These are phyloP conservation scores for Phlebopus sp. DNA, from an alignment of 1,284 basidiomycete species.

Conservation along the genomic window DNA sequence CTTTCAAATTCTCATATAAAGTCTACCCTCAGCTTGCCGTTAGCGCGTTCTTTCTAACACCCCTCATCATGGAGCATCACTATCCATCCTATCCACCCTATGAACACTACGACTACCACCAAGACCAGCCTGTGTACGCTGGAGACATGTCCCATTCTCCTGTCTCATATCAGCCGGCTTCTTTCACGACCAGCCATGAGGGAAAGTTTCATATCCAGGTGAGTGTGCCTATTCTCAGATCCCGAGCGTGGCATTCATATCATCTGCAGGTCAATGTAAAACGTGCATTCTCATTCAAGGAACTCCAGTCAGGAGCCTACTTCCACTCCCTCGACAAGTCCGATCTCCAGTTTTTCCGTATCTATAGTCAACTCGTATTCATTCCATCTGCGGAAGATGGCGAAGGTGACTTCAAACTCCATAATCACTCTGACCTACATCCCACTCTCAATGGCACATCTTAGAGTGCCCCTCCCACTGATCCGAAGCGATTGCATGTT, in stretches of 20 bases:
- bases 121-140: neutral
- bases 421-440: conserved; percentile 8
- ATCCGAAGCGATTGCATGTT: conserved; percentile 1
- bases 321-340: conserved; percentile 30
- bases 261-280: conserved; percentile 27
- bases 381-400: conserved; percentile 24
- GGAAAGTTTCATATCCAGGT: conserved; percentile 27
- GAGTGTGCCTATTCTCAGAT: neutral
- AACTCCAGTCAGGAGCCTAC: conserved; percentile 34
- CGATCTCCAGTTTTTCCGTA: conserved; percentile 31
- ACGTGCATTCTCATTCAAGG: conserved; percentile 33
- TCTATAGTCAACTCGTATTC: conserved; percentile 32
- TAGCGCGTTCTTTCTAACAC: conserved; percentile 7
- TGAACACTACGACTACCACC: conserved; percentile 4
- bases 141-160: conserved; percentile 3
- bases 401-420: conserved; percentile 17
- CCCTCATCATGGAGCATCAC: conserved; percentile 15
- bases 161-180: neutral
- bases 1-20: conserved; percentile 28
- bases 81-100: neutral
- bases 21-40: conserved; percentile 20
- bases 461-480: conserved; percentile 6
- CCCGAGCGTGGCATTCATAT: conserved; percentile 3
- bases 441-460: neutral
- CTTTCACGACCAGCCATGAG: conserved; percentile 12